A percentile compares a stretch with the other conserved stretches of the same genome.
Evolutionary conservation across 352 stramenopile genomes (phyloP).

Genomic region (Phytophthora multivora): DNA sequence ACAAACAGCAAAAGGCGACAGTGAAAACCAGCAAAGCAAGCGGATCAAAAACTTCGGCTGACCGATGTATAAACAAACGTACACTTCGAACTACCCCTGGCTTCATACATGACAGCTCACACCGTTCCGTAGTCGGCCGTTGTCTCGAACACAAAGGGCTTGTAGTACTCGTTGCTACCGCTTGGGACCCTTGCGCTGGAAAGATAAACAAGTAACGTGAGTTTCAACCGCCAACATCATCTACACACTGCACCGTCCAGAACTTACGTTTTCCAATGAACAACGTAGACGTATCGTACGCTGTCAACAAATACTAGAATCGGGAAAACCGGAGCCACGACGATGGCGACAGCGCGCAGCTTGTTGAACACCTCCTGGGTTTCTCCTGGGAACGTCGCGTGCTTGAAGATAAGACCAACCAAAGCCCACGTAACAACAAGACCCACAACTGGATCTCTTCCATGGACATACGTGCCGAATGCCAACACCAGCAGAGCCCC

Average conservation of each 20-base stretch:
- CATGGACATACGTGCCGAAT: constrained; percentile 55
- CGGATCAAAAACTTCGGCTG: constrained; percentile 26
- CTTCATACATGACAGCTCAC: constrained; percentile 15
- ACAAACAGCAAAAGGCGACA: background rate
- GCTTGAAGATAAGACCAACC: constrained; percentile 44
- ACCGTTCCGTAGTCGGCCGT: constrained; percentile 59
- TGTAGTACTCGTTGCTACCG: constrained; percentile 50
- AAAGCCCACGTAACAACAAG: constrained; percentile 56
- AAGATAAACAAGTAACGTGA: constrained; percentile 11
- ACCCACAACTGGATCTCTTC: constrained; percentile 50
- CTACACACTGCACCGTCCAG: background rate
- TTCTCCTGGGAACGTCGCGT: constrained; percentile 40
- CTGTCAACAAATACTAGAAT: constrained; percentile 49
- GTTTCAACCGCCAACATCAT: background rate
- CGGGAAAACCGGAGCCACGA: constrained; percentile 53
- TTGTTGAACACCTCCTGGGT: constrained; percentile 54
- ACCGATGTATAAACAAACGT: constrained; percentile 35
- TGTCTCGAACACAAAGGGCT: constrained; percentile 54
- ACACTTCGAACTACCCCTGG: constrained; percentile 25
- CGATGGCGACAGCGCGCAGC: constrained; percentile 47
- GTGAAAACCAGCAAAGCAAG: constrained; percentile 1
- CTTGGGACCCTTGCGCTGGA: constrained; percentile 17
- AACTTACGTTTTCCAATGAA: constrained; percentile 57
- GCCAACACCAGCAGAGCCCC: constrained; percentile 47
- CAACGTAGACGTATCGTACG: constrained; percentile 48